phyloP scores from a whole-genome alignment of 2,329 filamentous ascomycete species.

The Neonectria coccinea region DNA sequence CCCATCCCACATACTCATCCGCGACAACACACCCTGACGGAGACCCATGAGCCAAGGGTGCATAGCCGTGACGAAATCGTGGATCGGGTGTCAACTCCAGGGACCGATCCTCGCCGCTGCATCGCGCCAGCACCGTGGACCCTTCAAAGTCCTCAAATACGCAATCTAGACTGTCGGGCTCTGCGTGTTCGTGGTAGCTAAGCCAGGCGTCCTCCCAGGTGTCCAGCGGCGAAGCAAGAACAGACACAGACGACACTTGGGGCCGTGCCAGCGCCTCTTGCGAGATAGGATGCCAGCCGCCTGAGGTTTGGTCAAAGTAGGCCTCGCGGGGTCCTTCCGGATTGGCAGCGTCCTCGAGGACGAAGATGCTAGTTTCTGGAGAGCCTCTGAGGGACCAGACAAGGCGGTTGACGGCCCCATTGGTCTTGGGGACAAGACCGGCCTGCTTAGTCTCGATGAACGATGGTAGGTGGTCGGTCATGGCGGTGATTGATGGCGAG shows the following conservation, averaged over 20 bases:
- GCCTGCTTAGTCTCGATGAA: no score
- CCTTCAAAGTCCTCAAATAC: not conserved
- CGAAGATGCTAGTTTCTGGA: slow-evolving; percentile 27
- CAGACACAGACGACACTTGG: not conserved
- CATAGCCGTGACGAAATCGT: no score
- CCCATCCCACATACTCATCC: not conserved
- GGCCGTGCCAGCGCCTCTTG: slow-evolving; percentile 23
- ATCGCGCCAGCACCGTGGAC: no score
- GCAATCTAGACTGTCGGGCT: not conserved
- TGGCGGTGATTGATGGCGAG: no score
- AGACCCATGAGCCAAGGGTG: no score
- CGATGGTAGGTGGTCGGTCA: no score
- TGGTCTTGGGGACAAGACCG: not conserved
- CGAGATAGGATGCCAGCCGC: slow-evolving; percentile 29
- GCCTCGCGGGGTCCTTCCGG: slow-evolving; percentile 21
- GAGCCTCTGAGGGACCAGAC: slow-evolving; percentile 21
- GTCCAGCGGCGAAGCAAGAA: not conserved
- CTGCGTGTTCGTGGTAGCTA: slow-evolving; percentile 14
- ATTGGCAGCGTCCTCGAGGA: slow-evolving; percentile 19
- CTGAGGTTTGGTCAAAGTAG: slow-evolving; percentile 15
- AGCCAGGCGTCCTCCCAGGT: not conserved
- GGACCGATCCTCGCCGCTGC: no score
- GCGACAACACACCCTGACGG: not conserved
- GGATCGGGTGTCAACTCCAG: no score
- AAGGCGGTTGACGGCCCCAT: not conserved